phyloP scores from a whole-genome alignment of 176 grass and related monocot genomes.

The Eremochloa ophiuroides region DNA sequence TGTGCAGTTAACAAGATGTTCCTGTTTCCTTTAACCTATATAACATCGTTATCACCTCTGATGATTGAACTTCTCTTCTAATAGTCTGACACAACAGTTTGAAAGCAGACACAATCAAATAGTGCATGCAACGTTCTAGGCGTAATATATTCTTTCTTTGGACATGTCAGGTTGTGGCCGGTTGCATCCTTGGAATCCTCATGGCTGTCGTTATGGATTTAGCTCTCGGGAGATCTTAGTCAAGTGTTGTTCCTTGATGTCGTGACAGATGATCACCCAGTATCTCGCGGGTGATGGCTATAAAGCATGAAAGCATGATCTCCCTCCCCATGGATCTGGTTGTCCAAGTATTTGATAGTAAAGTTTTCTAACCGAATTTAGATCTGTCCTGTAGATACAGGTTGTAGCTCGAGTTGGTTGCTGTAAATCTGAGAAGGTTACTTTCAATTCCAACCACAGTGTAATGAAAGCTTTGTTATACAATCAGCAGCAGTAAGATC shows the following conservation, averaged over 20 bases:
- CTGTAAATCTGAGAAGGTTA: conserved; percentile 19
- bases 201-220: conserved; percentile 48
- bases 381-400: no score
- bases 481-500: background rate
- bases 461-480: conserved; percentile 2
- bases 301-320: background rate
- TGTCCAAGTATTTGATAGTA: no score
- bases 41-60: background rate
- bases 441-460: background rate
- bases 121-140: background rate
- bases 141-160: background rate
- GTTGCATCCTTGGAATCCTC: conserved; percentile 65
- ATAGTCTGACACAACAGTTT: background rate
- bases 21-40: background rate
- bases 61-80: background rate
- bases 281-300: background rate
- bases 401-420: background rate
- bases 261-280: background rate
- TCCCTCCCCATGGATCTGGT: background rate
- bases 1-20: background rate
- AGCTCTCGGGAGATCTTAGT: conserved; percentile 27
- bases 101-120: background rate
- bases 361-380: background rate
- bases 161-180: conserved; percentile 67
- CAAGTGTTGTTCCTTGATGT: background rate